These are phyloP conservation scores for Diaporthe ilicicola DNA, from an alignment of 2,329 filamentous ascomycete genomes.

Conservation along the genomic window DNA sequence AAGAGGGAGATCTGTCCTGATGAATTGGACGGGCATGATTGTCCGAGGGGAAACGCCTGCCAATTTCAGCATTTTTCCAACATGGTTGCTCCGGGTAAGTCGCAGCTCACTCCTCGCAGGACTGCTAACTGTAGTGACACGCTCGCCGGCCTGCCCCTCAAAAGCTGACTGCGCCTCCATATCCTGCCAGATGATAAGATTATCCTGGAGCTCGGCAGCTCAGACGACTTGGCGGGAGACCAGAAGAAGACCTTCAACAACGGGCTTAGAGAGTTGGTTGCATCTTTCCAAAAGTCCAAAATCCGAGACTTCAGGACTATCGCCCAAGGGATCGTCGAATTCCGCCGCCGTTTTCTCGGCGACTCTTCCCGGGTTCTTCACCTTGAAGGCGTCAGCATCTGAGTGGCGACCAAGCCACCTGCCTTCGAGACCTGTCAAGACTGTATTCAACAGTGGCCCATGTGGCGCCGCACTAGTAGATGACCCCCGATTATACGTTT, in stretches of 20 bases:
- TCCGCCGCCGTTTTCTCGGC: slow-evolving; percentile 69
- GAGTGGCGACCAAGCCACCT: slow-evolving; percentile 2
- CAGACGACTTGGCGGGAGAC: slow-evolving; percentile 69
- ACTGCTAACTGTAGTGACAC: slow-evolving; percentile 34
- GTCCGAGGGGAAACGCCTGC: slow-evolving; percentile 76
- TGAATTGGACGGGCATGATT: slow-evolving; percentile 75
- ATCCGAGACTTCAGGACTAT: slow-evolving; percentile 73
- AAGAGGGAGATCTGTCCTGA: slow-evolving; percentile 78
- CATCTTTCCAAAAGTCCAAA: slow-evolving; percentile 65
- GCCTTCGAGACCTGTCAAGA: not conserved
- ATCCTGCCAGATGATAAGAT: slow-evolving; percentile 72
- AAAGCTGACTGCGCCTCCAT: slow-evolving; percentile 56
- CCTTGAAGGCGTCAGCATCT: slow-evolving; percentile 56
- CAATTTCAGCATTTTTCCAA: slow-evolving; percentile 80
- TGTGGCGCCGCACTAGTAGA: slow-evolving; percentile 29
- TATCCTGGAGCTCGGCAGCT: slow-evolving; percentile 74
- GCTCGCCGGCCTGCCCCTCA: slow-evolving; percentile 46
- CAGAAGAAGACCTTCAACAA: slow-evolving; percentile 69
- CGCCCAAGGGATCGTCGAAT: slow-evolving; percentile 72
- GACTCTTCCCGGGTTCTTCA: slow-evolving; percentile 71
- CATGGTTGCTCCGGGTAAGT: slow-evolving; percentile 80
- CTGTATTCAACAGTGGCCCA: not conserved
- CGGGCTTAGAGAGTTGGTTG: slow-evolving; percentile 69
- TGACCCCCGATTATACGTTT: slow-evolving; percentile 15
- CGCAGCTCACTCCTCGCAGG: slow-evolving; percentile 33